Evolutionary conservation across 2,329 filamentous ascomycete species (phyloP).

Genomic region (Fusarium sp.): DNA sequence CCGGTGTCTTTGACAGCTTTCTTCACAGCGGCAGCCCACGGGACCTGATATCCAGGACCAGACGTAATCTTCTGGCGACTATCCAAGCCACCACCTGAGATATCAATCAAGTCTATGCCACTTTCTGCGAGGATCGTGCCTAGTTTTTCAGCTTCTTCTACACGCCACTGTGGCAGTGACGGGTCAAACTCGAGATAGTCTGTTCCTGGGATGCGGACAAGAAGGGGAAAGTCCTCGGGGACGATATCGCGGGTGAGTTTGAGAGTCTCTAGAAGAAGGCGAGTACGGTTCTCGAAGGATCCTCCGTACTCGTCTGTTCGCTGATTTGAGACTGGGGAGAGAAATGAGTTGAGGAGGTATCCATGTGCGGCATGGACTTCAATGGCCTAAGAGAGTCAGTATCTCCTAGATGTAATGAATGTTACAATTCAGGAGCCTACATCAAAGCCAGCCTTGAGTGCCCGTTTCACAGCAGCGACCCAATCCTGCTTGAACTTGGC

Average conservation of each 20-base stretch:
- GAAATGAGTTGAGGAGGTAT: slow-evolving; percentile 64
- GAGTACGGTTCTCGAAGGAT: slow-evolving; percentile 55
- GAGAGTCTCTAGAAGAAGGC: slow-evolving; percentile 59
- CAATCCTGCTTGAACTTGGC: slow-evolving; percentile 39
- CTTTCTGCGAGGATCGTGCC: slow-evolving; percentile 69
- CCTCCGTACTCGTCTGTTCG: slow-evolving; percentile 64
- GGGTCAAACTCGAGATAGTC: slow-evolving; percentile 76
- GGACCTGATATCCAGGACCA: slow-evolving; percentile 75
- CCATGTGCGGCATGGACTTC: slow-evolving; percentile 59
- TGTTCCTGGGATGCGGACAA: slow-evolving; percentile 75
- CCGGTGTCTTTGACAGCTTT: slow-evolving; percentile 70
- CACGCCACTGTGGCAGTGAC: slow-evolving; percentile 66
- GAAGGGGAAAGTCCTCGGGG: slow-evolving; percentile 61
- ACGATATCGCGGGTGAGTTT: slow-evolving; percentile 42
- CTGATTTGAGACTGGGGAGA: slow-evolving; percentile 60
- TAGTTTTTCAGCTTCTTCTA: slow-evolving; percentile 72
- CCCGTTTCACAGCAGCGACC: slow-evolving; percentile 33
- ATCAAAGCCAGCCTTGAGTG: slow-evolving; percentile 37
- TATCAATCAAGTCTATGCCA: slow-evolving; percentile 79
- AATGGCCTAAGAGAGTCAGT: slow-evolving; percentile 27
- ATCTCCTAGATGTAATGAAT: background rate
- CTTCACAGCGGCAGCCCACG: slow-evolving; percentile 74
- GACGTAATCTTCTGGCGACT: slow-evolving; percentile 65
- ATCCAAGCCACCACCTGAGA: slow-evolving; percentile 74
- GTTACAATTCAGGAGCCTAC: background rate